Evolutionary conservation across 768 basidiomycete species (phyloP).

Genomic region (Naganishia kalamii): DNA sequence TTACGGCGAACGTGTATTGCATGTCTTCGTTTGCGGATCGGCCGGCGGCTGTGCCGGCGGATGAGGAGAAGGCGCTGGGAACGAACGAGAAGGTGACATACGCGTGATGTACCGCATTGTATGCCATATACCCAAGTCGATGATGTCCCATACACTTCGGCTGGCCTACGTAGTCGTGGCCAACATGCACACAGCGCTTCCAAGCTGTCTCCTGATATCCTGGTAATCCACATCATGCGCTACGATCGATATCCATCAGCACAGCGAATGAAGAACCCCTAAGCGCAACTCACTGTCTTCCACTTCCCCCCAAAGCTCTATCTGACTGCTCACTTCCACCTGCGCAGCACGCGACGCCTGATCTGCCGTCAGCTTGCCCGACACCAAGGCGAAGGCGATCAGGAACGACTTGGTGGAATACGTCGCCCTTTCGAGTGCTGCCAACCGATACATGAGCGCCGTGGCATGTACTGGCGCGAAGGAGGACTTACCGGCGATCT

Average conservation of each 20-base stretch:
- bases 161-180: slow-evolving; percentile 7
- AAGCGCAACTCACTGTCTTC: slow-evolving; percentile 83
- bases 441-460: background rate
- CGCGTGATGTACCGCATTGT: background rate
- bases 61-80: background rate
- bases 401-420: slow-evolving; percentile 86
- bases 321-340: slow-evolving; percentile 92
- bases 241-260: slow-evolving; percentile 43
- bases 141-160: background rate
- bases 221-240: slow-evolving; percentile 98
- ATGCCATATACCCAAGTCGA: background rate
- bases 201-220: slow-evolving; percentile 78
- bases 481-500: slow-evolving; percentile 69
- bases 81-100: background rate
- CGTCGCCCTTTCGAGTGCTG: slow-evolving; percentile 85
- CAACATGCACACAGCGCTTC: slow-evolving; percentile 49
- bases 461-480: background rate
- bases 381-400: slow-evolving; percentile 75
- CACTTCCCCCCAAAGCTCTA: slow-evolving; percentile 97
- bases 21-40: background rate
- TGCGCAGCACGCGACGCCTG: slow-evolving; percentile 76
- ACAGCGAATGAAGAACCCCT: background rate
- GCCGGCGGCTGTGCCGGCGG: background rate
- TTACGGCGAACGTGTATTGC: background rate
- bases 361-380: slow-evolving; percentile 68